phyloP scores from a whole-genome alignment of 805 yeast species.

The Brettanomyces anomalus region DNA sequence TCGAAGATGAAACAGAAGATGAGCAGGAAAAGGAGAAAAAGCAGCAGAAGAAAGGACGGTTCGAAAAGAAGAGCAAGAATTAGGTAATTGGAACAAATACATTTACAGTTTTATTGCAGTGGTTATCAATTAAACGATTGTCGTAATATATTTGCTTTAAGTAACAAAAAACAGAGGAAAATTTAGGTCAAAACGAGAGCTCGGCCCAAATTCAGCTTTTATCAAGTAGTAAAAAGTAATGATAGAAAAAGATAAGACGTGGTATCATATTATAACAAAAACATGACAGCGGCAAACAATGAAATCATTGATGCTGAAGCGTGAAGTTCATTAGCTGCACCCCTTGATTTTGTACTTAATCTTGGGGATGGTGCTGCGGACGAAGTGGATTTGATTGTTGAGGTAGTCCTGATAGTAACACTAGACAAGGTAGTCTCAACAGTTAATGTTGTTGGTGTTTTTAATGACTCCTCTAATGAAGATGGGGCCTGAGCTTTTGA shows the following conservation, averaged over 20 bases:
- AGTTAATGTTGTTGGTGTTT: neutral
- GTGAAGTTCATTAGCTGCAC: neutral
- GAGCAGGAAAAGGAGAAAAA: slow-evolving; percentile 1
- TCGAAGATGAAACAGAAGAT: slow-evolving; percentile 15
- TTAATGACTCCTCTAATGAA: too few relatives aligned
- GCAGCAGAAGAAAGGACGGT: slow-evolving; percentile 1
- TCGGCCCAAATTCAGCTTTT: neutral
- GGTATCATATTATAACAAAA: too few relatives aligned
- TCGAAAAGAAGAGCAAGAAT: neutral
- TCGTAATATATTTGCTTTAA: too few relatives aligned
- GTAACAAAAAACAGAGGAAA: neutral
- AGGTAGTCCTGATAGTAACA: neutral
- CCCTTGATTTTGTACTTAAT: neutral
- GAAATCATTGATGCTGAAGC: too few relatives aligned
- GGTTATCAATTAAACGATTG: too few relatives aligned
- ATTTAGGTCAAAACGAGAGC: neutral
- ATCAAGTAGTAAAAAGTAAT: too few relatives aligned
- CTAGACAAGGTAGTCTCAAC: neutral
- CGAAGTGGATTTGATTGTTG: neutral
- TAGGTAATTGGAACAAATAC: too few relatives aligned
- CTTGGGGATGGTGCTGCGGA: neutral
- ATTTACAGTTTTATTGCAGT: too few relatives aligned
- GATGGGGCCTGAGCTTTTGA: neutral
- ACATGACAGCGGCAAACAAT: too few relatives aligned
- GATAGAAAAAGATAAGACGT: too few relatives aligned